Evolutionary conservation across 495 filamentous ascomycete species (phyloP).

Genomic region (Daldinia concentrica): DNA sequence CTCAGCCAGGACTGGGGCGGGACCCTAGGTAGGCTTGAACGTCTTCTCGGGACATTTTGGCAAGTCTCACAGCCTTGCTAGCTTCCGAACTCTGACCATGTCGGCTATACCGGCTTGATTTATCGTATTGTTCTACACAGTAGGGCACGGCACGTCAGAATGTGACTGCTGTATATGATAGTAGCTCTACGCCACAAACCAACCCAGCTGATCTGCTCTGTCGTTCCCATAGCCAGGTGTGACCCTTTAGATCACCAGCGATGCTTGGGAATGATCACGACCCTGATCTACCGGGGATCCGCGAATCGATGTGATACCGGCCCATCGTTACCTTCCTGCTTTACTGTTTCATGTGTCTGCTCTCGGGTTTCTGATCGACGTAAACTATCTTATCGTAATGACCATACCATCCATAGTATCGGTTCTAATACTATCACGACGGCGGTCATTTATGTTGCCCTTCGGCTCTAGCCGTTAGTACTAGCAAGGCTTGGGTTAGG

Average conservation of each 20-base stretch:
- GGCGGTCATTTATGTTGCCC: neutral
- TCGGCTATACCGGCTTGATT: slow-evolving; percentile 15
- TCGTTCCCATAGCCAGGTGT: neutral
- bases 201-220: neutral
- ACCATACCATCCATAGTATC: neutral
- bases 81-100: slow-evolving; percentile 7
- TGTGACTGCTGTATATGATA: neutral
- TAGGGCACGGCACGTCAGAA: neutral
- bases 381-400: neutral
- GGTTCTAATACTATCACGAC: neutral
- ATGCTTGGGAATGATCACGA: neutral
- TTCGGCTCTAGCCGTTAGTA: neutral
- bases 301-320: slow-evolving; percentile 39
- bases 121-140: neutral
- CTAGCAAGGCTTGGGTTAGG: neutral
- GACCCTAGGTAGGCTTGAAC: neutral
- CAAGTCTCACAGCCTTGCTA: slow-evolving; percentile 19
- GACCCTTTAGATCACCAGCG: neutral
- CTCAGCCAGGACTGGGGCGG: neutral
- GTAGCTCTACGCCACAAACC: neutral
- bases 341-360: slow-evolving; percentile 26
- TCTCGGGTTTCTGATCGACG: slow-evolving; percentile 22
- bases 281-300: slow-evolving; percentile 31
- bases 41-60: neutral
- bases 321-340: slow-evolving; percentile 22